Evolutionary conservation across 2,329 filamentous ascomycete species (phyloP).

Genomic region (Aureobasidium mangrovei): DNA sequence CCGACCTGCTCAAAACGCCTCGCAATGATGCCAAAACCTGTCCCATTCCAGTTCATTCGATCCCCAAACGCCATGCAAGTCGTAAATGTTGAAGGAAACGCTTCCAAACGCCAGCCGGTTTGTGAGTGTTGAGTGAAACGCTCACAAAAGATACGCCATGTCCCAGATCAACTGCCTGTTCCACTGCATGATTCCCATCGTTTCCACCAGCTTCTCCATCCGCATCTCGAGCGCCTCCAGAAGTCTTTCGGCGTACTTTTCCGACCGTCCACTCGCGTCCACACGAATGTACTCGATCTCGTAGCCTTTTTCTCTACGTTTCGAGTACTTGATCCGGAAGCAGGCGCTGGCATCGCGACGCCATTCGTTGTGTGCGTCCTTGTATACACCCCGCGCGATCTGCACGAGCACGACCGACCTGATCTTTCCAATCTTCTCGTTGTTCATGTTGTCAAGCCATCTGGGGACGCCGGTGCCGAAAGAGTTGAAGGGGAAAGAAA

Average conservation of each 20-base stretch:
- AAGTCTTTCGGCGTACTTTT: slow-evolving; percentile 12
- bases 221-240: slow-evolving; percentile 11
- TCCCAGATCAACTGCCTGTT: slow-evolving; percentile 13
- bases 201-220: slow-evolving; percentile 10
- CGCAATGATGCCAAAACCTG: background rate
- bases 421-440: slow-evolving; percentile 7
- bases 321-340: slow-evolving; percentile 9
- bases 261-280: slow-evolving; percentile 10
- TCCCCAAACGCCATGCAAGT: no score
- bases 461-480: slow-evolving; percentile 7
- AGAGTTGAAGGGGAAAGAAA: slow-evolving; percentile 1
- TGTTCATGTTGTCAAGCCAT: slow-evolving; percentile 12
- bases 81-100: no score
- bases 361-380: slow-evolving; percentile 11
- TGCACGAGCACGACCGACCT: slow-evolving; percentile 9
- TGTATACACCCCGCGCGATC: slow-evolving; percentile 10
- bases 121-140: no score
- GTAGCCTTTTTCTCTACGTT: background rate
- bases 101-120: no score
- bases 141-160: slow-evolving; percentile 13
- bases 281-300: slow-evolving; percentile 8
- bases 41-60: background rate
- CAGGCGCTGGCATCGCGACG: slow-evolving; percentile 9
- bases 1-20: background rate
- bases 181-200: slow-evolving; percentile 3